These are phyloP conservation scores for Castanea crenata DNA, from an alignment of 306 rosid species.

Conservation along the genomic window DNA sequence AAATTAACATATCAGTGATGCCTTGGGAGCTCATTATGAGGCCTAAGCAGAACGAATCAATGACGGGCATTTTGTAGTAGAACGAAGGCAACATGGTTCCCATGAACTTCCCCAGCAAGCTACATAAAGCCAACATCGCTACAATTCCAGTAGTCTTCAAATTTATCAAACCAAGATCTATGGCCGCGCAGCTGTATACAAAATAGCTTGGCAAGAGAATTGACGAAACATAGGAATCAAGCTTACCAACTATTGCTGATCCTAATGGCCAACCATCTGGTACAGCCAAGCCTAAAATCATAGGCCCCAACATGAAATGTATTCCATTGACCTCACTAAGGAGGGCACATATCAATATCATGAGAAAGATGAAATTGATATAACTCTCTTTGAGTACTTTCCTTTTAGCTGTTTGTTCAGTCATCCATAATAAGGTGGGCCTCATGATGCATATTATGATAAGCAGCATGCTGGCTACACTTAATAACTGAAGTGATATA, in stretches of 20 bases:
- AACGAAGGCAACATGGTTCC: conserved; percentile 60
- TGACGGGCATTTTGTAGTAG: conserved; percentile 36
- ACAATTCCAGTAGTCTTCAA: conserved; percentile 11
- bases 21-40: conserved; percentile 58
- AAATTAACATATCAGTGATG: conserved; percentile 37
- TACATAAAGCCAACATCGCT: conserved; percentile 23
- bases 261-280: conserved; percentile 71
- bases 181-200: conserved; percentile 30
- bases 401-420: conserved; percentile 20
- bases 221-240: conserved; percentile 27
- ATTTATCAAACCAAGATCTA: conserved; percentile 6
- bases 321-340: conserved; percentile 43
- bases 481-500: neutral
- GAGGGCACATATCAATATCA: conserved; percentile 37
- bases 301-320: conserved; percentile 43
- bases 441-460: conserved; percentile 16
- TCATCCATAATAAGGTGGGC: conserved; percentile 50
- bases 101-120: conserved; percentile 37
- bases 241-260: conserved; percentile 48
- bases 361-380: conserved; percentile 23
- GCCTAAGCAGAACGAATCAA: conserved; percentile 46
- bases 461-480: conserved; percentile 10
- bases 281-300: conserved; percentile 52
- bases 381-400: conserved; percentile 28
- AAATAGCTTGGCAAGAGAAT: conserved; percentile 49